Conservation (phyloP, 2,329 filamentous ascomycete species). For the Xylaria sp. region DNA sequence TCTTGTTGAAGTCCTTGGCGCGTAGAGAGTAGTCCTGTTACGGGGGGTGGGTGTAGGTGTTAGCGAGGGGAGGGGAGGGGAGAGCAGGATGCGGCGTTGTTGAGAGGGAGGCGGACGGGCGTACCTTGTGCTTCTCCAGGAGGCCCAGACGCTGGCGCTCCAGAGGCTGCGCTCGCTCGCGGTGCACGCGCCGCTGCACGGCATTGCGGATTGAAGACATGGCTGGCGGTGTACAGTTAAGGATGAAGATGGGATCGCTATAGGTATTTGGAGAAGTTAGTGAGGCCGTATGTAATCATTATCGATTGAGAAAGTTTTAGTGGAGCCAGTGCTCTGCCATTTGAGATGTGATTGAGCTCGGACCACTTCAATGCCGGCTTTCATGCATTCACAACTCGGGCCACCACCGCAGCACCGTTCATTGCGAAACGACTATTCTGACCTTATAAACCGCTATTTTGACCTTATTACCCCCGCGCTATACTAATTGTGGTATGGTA, state of each 20-base stretch:
- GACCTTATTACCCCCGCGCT: no score
- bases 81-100: neutral
- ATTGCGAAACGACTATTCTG: no score
- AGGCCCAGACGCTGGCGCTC: conserved; percentile 86
- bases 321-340: conserved; percentile 5
- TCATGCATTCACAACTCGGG: neutral
- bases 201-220: conserved; percentile 66
- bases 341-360: neutral
- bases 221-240: neutral
- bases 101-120: conserved; percentile 12
- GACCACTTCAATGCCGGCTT: neutral
- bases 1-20: conserved; percentile 67
- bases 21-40: conserved; percentile 67
- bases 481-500: no score
- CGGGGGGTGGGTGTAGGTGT: neutral
- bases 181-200: conserved; percentile 81
- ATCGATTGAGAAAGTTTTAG: conserved; percentile 25
- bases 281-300: neutral
- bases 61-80: neutral
- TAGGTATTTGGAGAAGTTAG: neutral
- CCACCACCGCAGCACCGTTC: no score
- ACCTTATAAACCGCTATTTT: no score
- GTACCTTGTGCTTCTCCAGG: conserved; percentile 91
- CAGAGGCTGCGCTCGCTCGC: conserved; percentile 84
- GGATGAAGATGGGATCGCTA: neutral